Evolutionary conservation across 1,284 basidiomycete species (phyloP), one percentile per base, ranked within the genome.

Genomic region (Cronartium quercuum): DNA sequence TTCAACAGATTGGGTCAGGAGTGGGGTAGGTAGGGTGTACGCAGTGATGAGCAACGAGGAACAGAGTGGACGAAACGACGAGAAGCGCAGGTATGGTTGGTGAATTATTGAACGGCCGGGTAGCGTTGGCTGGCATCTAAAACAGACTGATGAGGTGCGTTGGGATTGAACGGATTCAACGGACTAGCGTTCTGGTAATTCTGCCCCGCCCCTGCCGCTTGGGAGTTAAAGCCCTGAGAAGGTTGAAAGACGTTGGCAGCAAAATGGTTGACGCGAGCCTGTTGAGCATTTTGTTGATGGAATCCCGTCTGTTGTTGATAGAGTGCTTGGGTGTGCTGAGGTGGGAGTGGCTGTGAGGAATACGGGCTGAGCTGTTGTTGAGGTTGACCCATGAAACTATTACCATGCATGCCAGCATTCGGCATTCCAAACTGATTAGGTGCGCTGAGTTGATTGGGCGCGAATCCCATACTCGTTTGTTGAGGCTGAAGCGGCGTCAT

Each of bases 221-320:
- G 41, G 10, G 61, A 18, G 6, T 62, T n/a, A 24, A 71, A 71
- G 15, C 61, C 68, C 4, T 60, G 10, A 38, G 61, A 47, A 65
- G 37, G 70, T 24, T 73, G 70, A 35, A 73, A 73, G 51, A 73
- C 70, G 51, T 73, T 73, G 40, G 70, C 34, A n/a, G 70, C 47
- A 42, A 73, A 73, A 13, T 62, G 47, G 44, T 73, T 73, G 38
- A 73, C 51, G 7, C 70, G 41, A 37, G 63, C 63, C 24, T 73
- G 70, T 24, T 73, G 44, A 15, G 63, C 63, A 34, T 62, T 41
- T 44, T 73, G 70, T 12, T 73, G 70, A 44, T 73, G 47, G 18
- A 73, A 61, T 18, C 55, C 64, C 10, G 42, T 57, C 38, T 73
- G 70, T 37, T 73, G 70, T 40, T 73, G 51, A 40, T 66, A 73